Base-by-base conservation (phyloP, 2,329 filamentous ascomycete species). In the Diplodia corticola region DNA sequence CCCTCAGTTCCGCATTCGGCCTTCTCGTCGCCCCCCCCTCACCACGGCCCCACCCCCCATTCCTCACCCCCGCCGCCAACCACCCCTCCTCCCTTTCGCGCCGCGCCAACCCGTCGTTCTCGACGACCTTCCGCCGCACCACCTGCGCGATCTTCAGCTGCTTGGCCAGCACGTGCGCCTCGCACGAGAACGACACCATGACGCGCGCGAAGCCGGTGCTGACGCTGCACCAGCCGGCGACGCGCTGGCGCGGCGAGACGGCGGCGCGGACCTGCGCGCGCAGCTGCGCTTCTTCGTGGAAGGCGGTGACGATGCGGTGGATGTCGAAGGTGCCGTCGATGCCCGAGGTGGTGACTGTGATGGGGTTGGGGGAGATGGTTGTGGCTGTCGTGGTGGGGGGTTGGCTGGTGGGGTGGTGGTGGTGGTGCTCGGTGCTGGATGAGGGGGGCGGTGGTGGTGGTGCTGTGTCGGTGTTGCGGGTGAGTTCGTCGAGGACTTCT, bases 91-190 rank as follows among this genome's bases (percentile, higher is more conserved):
- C n/a, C n/a, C n/a, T n/a, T n/a, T n/a, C n/a, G n/a, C n/a, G n/a
- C n/a, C n/a, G n/a, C n/a, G n/a, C n/a, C 50, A 7, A 2, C 5
- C 50, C 50, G 4, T 54, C n/a, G 3, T 35, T 17, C 1, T 15
- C 26, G 28, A 54, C 3, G 1, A 54, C 51, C n/a, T 54, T 54
- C 30, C 6, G 22, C 51, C 24, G 24, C 28, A 35, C 33, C 12
- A 54, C 51, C 12, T 54, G 51, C 17, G 51, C 28, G 20, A 54
- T 54, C 30, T 54, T 54, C 30, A 54, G 51, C 30, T 54, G 51
- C 17, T 24, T 37, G 30, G 22, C 51, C 10, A 54, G 26, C 2
- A 35, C 24, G 5, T 28, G 51, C 51, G 15, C 24, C 51, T 37
- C 30, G 28, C 51, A 54, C 12, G 51, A 37, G 51, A 54, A 54